A percentile compares a stretch with the other conserved stretches of the same genome.
phyloP scores from a whole-genome alignment of 805 yeast genomes.

The Wickerhamomyces bisporus region DNA sequence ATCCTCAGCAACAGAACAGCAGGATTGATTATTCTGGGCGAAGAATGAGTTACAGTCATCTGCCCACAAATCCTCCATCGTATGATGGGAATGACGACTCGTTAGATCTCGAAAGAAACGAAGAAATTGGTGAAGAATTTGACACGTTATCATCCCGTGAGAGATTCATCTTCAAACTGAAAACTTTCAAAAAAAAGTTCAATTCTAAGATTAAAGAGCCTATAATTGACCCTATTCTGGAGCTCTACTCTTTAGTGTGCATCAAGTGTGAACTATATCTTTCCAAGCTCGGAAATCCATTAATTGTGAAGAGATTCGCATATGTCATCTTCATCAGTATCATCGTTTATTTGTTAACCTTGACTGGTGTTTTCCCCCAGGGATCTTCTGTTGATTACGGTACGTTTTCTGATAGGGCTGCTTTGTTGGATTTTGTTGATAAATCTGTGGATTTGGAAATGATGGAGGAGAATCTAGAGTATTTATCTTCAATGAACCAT shows the following conservation, averaged over 20 bases:
- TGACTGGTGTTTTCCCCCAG: constrained; percentile 49
- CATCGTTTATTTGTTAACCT: constrained; percentile 51
- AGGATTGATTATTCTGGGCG: too few relatives aligned
- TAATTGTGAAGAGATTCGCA: constrained; percentile 70
- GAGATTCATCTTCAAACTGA: not conserved
- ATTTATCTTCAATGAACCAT: constrained; percentile 51
- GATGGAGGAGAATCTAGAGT: constrained; percentile 23
- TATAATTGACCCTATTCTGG: constrained; percentile 45
- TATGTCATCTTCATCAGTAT: constrained; percentile 64
- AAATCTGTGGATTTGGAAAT: constrained; percentile 45
- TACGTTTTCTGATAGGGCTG: constrained; percentile 56
- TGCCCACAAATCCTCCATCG: constrained; percentile 30
- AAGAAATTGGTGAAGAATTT: not conserved
- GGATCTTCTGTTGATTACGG: constrained; percentile 40
- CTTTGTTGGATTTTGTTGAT: constrained; percentile 44
- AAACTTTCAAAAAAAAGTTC: constrained; percentile 8
- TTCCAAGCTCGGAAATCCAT: constrained; percentile 75
- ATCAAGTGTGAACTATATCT: constrained; percentile 52
- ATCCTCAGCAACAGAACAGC: too few relatives aligned
- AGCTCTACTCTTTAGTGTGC: constrained; percentile 26
- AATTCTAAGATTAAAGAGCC: constrained; percentile 32
- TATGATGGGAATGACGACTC: constrained; percentile 14
- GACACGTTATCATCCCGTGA: not conserved
- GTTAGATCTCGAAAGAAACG: constrained; percentile 3
- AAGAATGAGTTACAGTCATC: constrained; percentile 9